Percentiles rank a stretch among this genome's conserved stretches.
These are phyloP conservation scores for Cinnamomum chago DNA, from an alignment of 164 flowering plant genomes.

Conservation along the genomic window DNA sequence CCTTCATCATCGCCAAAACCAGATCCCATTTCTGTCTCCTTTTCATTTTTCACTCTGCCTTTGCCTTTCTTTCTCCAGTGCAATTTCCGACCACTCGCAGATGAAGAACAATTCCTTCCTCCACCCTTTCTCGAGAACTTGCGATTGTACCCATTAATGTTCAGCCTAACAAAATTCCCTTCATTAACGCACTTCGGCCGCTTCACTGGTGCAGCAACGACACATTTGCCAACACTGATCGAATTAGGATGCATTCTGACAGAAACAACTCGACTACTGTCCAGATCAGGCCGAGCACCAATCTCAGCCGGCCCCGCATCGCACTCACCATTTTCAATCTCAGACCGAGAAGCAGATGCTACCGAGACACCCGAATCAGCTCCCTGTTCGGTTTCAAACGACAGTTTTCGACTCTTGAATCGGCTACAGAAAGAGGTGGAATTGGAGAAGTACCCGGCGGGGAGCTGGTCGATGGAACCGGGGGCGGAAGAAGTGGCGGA, in stretches of 20 bases:
- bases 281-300: neutral
- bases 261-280: slow-evolving; percentile 10
- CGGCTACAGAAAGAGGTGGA: slow-evolving; percentile 37
- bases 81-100: slow-evolving; percentile 10
- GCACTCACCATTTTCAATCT: neutral
- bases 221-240: neutral
- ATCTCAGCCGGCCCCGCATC: neutral
- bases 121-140: slow-evolving; percentile 40
- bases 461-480: slow-evolving; percentile 27
- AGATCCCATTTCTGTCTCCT: slow-evolving; percentile 15
- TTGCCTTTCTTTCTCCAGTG: slow-evolving; percentile 33
- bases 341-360: slow-evolving; percentile 5
- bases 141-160: slow-evolving; percentile 56
- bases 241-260: slow-evolving; percentile 28
- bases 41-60: slow-evolving; percentile 20
- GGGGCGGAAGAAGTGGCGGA: slow-evolving; percentile 9
- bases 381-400: slow-evolving; percentile 21
- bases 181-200: slow-evolving; percentile 38
- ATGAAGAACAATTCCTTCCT: slow-evolving; percentile 11
- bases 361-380: neutral
- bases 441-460: slow-evolving; percentile 44
- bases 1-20: slow-evolving; percentile 36
- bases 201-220: neutral
- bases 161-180: slow-evolving; percentile 87
- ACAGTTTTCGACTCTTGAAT: slow-evolving; percentile 24